A percentile compares a stretch with the other conserved stretches of the same genome.
Evolutionary conservation across 768 basidiomycete genomes (phyloP).

Genomic region (Suillus variegatus): DNA sequence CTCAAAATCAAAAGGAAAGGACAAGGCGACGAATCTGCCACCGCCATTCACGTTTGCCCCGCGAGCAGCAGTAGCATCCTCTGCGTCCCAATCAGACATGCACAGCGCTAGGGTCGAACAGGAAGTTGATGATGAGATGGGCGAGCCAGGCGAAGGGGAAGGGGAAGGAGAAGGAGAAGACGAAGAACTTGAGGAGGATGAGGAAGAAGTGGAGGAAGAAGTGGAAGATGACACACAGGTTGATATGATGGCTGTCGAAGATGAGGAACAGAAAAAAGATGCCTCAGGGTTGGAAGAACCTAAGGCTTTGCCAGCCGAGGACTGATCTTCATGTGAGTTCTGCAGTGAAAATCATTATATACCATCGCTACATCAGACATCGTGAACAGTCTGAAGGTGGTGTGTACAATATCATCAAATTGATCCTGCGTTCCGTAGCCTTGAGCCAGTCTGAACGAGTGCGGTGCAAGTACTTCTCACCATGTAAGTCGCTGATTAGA

Average conservation of each 20-base stretch:
- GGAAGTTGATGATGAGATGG: constrained; percentile 32
- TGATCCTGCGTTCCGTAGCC: not conserved
- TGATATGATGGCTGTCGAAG: constrained; percentile 46
- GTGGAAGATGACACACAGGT: constrained; percentile 41
- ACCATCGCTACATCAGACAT: not conserved
- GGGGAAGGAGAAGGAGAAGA: constrained; percentile 21
- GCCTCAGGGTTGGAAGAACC: constrained; percentile 13
- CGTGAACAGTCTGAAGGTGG: not conserved
- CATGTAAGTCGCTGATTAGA: not conserved
- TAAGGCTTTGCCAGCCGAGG: not conserved
- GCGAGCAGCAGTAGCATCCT: constrained; percentile 30
- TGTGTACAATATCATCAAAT: not conserved
- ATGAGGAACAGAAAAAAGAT: constrained; percentile 44
- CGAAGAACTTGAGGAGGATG: constrained; percentile 20
- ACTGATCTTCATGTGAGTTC: not conserved
- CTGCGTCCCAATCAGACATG: constrained; percentile 22
- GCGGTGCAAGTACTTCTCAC: not conserved
- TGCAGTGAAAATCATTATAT: not conserved
- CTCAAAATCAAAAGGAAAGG: constrained; percentile 31
- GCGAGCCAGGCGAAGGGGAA: constrained; percentile 37
- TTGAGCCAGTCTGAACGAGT: not conserved
- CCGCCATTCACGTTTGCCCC: constrained; percentile 33
- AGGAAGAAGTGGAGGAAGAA: constrained; percentile 33
- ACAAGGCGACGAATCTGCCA: constrained; percentile 25
- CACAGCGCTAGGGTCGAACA: constrained; percentile 23